Percentiles rank a stretch among this genome's conserved stretches.
Conservation (phyloP, 495 filamentous ascomycete genomes). For the Podospora fimiseda region DNA sequence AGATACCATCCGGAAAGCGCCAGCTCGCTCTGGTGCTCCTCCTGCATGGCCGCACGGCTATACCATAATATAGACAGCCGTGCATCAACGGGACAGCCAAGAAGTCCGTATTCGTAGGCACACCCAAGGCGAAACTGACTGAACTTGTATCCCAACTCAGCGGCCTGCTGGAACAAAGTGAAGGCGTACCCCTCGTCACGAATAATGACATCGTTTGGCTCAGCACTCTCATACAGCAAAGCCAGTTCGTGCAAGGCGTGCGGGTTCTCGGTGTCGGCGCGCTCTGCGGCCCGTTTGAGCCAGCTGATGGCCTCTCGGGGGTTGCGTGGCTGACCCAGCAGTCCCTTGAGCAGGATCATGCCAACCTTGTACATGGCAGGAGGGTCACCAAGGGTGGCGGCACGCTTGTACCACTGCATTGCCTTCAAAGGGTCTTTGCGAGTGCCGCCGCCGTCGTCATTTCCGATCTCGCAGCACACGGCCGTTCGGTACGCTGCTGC, state of each 20-base stretch:
- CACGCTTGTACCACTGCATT: slow-evolving; percentile 95
- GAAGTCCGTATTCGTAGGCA: slow-evolving; percentile 81
- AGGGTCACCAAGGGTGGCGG: slow-evolving; percentile 80
- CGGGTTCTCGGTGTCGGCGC: slow-evolving; percentile 82
- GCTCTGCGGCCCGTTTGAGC: slow-evolving; percentile 88
- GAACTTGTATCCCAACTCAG: slow-evolving; percentile 87
- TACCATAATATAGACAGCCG: slow-evolving; percentile 88
- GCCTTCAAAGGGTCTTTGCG: slow-evolving; percentile 85
- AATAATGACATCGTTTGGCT: slow-evolving; percentile 61
- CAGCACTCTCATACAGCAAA: slow-evolving; percentile 70
- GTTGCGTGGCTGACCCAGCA: slow-evolving; percentile 85
- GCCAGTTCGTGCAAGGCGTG: slow-evolving; percentile 92
- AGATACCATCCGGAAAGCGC: slow-evolving; percentile 95
- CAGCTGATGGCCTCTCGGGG: slow-evolving; percentile 78
- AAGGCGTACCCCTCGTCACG: slow-evolving; percentile 74
- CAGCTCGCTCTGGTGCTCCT: slow-evolving; percentile 89
- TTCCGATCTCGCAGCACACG: slow-evolving; percentile 95
- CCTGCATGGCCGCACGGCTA: slow-evolving; percentile 81
- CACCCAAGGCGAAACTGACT: slow-evolving; percentile 85
- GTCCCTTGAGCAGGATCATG: slow-evolving; percentile 87
- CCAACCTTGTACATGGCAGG: slow-evolving; percentile 98
- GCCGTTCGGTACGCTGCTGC: slow-evolving; percentile 89
- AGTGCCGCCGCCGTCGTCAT: slow-evolving; percentile 87
- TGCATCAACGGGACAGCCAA: slow-evolving; percentile 77
- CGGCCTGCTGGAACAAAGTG: slow-evolving; percentile 78